Conservation (phyloP, 257 asterid genomes). For the Prunella vulgaris region DNA sequence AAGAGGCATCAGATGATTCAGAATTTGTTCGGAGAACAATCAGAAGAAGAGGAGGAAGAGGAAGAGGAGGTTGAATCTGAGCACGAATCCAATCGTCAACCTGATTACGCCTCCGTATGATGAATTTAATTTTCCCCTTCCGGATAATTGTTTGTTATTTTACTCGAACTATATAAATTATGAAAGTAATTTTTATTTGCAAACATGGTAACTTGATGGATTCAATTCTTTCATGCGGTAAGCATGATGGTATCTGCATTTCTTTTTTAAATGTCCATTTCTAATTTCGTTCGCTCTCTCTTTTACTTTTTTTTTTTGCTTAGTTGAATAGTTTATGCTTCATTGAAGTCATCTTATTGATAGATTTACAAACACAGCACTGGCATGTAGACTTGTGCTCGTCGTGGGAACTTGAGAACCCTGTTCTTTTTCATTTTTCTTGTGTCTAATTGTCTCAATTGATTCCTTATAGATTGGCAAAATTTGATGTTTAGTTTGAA, state of each 20-base stretch:
- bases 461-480: no score
- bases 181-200: not conserved
- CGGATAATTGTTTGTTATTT: not conserved
- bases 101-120: slow-evolving; percentile 73
- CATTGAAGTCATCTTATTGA: not conserved
- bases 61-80: slow-evolving; percentile 93
- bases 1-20: slow-evolving; percentile 99
- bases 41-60: slow-evolving; percentile 91
- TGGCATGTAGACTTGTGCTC: not conserved
- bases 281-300: not conserved
- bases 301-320: not conserved
- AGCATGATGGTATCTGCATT: not conserved
- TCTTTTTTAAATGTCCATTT: not conserved
- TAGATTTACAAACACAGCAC: not conserved
- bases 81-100: slow-evolving; percentile 92
- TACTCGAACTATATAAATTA: not conserved
- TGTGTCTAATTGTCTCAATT: not conserved
- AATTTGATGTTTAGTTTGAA: not conserved
- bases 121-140: not conserved
- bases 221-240: not conserved
- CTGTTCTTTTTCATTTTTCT: not conserved
- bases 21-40: slow-evolving; percentile 94
- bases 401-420: not conserved
- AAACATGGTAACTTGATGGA: not conserved
- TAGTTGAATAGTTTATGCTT: not conserved